phyloP scores from a whole-genome alignment of 2,329 filamentous ascomycete genomes.

The Fusarium sp. region DNA sequence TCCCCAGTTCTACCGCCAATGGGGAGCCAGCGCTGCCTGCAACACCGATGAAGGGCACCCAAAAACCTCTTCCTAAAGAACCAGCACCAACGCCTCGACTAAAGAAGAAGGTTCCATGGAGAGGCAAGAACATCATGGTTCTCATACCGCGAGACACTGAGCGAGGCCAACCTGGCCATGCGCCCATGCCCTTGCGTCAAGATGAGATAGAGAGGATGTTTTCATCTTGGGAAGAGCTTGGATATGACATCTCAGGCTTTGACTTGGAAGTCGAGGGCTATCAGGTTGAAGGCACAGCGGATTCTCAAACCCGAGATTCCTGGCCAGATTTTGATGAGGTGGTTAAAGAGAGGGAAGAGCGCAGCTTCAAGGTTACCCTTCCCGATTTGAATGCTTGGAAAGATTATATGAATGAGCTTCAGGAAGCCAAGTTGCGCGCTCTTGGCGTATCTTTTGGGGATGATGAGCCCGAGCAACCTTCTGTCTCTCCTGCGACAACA shows the following conservation, averaged over 20 bases:
- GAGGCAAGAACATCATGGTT: conserved; percentile 78
- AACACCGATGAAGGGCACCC: conserved; percentile 50
- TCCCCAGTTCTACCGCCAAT: conserved; percentile 41
- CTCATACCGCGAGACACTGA: conserved; percentile 74
- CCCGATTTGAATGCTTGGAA: conserved; percentile 78
- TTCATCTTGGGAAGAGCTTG: conserved; percentile 72
- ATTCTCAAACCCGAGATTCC: conserved; percentile 72
- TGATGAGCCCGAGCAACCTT: conserved; percentile 72
- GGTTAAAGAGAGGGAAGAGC: conserved; percentile 62
- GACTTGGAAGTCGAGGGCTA: conserved; percentile 65
- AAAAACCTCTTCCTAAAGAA: conserved; percentile 53
- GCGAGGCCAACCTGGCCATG: conserved; percentile 66
- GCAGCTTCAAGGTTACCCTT: conserved; percentile 70
- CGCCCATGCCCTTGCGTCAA: conserved; percentile 64
- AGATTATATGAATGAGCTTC: conserved; percentile 81
- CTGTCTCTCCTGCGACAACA: conserved; percentile 73
- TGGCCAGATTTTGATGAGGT: conserved; percentile 75
- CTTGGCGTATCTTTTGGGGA: conserved; percentile 86
- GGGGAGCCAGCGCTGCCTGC: conserved; percentile 45
- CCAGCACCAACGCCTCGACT: conserved; percentile 62
- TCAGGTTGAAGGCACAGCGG: conserved; percentile 51
- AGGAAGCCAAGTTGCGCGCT: conserved; percentile 91
- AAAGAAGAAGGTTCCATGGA: conserved; percentile 80
- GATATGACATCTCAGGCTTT: conserved; percentile 76
- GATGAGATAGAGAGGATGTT: conserved; percentile 71